Conservation (phyloP, 176 grass and related monocot species). For the Juncus effusus region DNA sequence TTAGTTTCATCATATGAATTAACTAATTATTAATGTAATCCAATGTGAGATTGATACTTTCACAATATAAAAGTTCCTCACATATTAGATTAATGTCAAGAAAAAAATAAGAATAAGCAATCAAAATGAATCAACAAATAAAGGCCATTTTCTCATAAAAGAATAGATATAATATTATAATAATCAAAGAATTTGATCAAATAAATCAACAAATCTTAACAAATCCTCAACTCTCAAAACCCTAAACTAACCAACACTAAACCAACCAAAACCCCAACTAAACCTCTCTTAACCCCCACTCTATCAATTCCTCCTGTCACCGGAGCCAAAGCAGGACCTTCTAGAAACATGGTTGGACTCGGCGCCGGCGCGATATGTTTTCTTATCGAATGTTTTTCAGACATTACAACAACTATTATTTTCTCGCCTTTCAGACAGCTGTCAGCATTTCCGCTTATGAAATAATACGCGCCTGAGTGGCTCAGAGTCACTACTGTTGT, state of each 20-base stretch:
- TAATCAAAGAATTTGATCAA: constrained; percentile 7
- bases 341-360: background rate
- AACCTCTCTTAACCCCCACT: constrained; percentile 7
- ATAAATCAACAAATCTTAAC: constrained; percentile 16
- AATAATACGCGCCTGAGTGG: constrained; percentile 36
- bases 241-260: constrained; percentile 6
- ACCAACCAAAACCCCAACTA: constrained; percentile 5
- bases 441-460: constrained; percentile 35
- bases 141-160: too few species aligned
- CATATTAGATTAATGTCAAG: too few species aligned
- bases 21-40: too few species aligned
- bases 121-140: too few species aligned
- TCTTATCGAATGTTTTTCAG: constrained; percentile 36
- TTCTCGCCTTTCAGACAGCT: constrained; percentile 53
- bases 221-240: constrained; percentile 10
- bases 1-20: too few species aligned
- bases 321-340: constrained; percentile 24
- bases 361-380: constrained; percentile 22
- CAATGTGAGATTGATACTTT: too few species aligned
- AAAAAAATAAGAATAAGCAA: too few species aligned
- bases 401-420: constrained; percentile 48
- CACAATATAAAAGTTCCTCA: too few species aligned
- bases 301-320: background rate
- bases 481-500: constrained; percentile 36
- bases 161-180: too few species aligned